Evolutionary conservation across 2,329 filamentous ascomycete species (phyloP), one percentile per base, ranked within the genome.

Genomic region (Thielaviopsis euricoi): DNA sequence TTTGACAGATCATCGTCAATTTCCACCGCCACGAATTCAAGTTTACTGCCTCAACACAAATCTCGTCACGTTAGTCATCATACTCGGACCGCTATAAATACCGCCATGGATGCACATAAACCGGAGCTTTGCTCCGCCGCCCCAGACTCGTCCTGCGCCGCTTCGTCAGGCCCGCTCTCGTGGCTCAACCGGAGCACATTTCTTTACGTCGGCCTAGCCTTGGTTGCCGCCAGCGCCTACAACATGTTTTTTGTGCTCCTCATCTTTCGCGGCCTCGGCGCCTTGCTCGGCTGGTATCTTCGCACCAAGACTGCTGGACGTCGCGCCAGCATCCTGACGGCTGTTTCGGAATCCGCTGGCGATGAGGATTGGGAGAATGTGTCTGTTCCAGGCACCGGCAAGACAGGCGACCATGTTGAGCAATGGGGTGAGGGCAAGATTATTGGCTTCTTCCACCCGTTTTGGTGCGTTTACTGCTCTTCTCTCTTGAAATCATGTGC

Each of bases 371-470:
- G 84, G 83, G 83, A 87, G 68, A 83, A 82, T 64, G 76, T 88
- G 23, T 46, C 40, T 13, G 40, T 46, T 79, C 48, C 33, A 25
- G 26, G n/a, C n/a, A 40, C 46, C 37, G 25, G 23, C 25, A 52
- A 52, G 29, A 25, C 40, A 17, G 26, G 25, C 29, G 55, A 49
- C 13, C 6, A 25, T 22, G 37, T 65, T 60, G 74, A 78, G 63
- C 77, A 85, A 52, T 96, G 87, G 87, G 59, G 59, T n/a, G 76
- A 83, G 61, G 90, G 90, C 33, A 60, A 58, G 22, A 82, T 96
- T 56, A 81, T 97, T 62, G 93, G 89, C 52, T 97, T 98, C 77
- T 95, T 98, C 68, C 93, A 98, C 70, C 93, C 93, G 1, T 98
- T 96, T 70, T 97, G 93, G 87, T 91, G 74, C 62, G 78, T 67